phyloP scores from a whole-genome alignment of 441 rosid genomes.

The Sinapis alba region DNA sequence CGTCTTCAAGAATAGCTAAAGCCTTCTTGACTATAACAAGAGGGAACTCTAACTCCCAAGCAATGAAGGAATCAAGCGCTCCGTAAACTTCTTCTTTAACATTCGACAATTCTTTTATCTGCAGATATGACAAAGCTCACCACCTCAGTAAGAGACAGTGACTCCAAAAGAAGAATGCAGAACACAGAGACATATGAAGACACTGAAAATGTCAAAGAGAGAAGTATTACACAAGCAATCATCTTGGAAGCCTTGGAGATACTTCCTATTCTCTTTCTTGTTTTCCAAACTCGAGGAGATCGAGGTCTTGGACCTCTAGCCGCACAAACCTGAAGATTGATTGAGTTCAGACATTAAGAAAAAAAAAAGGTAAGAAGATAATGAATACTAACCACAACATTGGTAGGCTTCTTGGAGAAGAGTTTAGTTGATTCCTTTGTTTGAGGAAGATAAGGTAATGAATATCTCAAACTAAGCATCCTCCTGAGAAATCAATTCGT shows the following conservation, averaged over 20 bases:
- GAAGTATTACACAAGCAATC: constrained; percentile 60
- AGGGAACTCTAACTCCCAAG: constrained; percentile 98
- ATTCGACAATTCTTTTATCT: constrained; percentile 79
- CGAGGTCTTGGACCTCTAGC: constrained; percentile 95
- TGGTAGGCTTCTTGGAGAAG: constrained; percentile 36
- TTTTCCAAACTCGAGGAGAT: constrained; percentile 89
- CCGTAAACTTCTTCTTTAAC: constrained; percentile 95
- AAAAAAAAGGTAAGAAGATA: neutral
- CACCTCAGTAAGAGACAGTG: neutral
- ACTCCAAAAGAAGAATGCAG: neutral
- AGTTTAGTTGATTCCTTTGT: constrained; percentile 41
- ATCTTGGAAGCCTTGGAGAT: constrained; percentile 82
- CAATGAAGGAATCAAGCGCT: constrained; percentile 91
- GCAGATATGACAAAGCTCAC: neutral
- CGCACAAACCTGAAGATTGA: constrained; percentile 63
- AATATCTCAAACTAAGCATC: constrained; percentile 62
- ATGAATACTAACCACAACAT: constrained; percentile 53
- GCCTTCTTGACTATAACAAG: constrained; percentile 92
- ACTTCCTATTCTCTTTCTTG: constrained; percentile 71
- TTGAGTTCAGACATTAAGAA: neutral
- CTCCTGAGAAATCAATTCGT: constrained; percentile 45
- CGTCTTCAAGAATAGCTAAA: constrained; percentile 69
- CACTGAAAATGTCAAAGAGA: constrained; percentile 3
- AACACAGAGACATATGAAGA: neutral
- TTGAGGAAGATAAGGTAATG: constrained; percentile 52